phyloP scores from a whole-genome alignment of 345 rosid genomes.

The Psidium guajava region DNA sequence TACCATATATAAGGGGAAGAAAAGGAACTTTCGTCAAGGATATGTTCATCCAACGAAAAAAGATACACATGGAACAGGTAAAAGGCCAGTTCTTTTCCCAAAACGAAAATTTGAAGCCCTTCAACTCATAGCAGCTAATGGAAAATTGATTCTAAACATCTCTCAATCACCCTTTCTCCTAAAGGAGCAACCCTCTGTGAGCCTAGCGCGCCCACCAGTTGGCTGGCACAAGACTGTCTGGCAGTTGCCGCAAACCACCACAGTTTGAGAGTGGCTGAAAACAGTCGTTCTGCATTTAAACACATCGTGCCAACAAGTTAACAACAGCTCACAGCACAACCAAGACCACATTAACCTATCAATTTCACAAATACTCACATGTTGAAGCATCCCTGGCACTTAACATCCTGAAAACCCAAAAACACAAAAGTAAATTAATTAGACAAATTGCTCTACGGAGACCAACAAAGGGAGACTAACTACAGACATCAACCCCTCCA shows the following conservation, averaged over 20 bases:
- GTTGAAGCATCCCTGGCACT: conserved; percentile 6
- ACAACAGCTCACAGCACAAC: neutral
- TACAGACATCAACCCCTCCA: neutral
- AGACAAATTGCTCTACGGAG: too few species aligned
- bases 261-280: conserved; percentile 2
- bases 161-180: conserved; percentile 2
- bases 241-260: conserved; percentile 3
- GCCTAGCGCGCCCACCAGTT: conserved; percentile 3
- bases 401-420: neutral
- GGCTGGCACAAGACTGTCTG: conserved; percentile 6
- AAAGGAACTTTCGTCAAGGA: neutral
- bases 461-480: neutral
- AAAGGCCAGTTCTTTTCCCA: neutral
- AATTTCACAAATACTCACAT: neutral
- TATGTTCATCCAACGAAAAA: neutral
- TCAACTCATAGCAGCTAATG: neutral
- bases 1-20: neutral
- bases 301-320: neutral
- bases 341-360: neutral
- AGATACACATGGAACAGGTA: neutral
- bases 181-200: conserved; percentile 2
- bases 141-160: neutral
- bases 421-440: neutral
- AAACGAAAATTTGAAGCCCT: neutral
- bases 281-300: conserved; percentile 1